These are phyloP conservation scores for Pythium biforme DNA, from an alignment of 352 stramenopile genomes.

Conservation along the genomic window DNA sequence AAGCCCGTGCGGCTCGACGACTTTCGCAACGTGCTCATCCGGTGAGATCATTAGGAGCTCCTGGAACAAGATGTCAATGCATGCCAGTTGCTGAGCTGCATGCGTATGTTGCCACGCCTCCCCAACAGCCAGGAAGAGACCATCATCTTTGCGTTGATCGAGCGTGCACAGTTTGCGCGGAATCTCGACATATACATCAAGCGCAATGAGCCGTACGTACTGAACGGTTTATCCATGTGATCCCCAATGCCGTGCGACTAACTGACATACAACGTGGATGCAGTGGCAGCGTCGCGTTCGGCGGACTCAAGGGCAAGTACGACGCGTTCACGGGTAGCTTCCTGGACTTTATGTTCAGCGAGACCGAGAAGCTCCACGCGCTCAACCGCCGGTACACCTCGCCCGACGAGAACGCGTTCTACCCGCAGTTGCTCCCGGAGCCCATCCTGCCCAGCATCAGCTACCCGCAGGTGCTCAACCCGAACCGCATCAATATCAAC, in stretches of 20 bases:
- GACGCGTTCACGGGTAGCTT: slow-evolving; percentile 82
- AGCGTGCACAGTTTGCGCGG: slow-evolving; percentile 95
- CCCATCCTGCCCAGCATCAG: slow-evolving; percentile 91
- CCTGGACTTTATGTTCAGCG: slow-evolving; percentile 96
- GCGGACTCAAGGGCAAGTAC: slow-evolving; percentile 84
- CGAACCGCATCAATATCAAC: slow-evolving; percentile 98
- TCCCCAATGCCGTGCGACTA: background rate
- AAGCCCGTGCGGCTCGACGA: slow-evolving; percentile 83
- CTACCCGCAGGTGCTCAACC: slow-evolving; percentile 92
- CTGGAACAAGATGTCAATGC: background rate
- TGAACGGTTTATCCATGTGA: background rate
- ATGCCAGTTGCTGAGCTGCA: too few species aligned
- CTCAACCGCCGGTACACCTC: slow-evolving; percentile 97
- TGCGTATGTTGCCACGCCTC: too few species aligned
- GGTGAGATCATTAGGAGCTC: slow-evolving; percentile 26
- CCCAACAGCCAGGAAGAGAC: slow-evolving; percentile 93
- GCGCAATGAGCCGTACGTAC: slow-evolving; percentile 65
- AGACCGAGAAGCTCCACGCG: slow-evolving; percentile 95
- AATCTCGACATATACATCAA: slow-evolving; percentile 95
- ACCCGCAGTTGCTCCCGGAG: slow-evolving; percentile 89
- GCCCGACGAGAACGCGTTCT: slow-evolving; percentile 98
- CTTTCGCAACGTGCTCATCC: slow-evolving; percentile 88
- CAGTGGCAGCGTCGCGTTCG: slow-evolving; percentile 71
- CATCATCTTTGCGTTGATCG: slow-evolving; percentile 99
- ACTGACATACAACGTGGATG: background rate